Conservation (phyloP, 352 stramenopile genomes). For the Phytopythium delawarense region DNA sequence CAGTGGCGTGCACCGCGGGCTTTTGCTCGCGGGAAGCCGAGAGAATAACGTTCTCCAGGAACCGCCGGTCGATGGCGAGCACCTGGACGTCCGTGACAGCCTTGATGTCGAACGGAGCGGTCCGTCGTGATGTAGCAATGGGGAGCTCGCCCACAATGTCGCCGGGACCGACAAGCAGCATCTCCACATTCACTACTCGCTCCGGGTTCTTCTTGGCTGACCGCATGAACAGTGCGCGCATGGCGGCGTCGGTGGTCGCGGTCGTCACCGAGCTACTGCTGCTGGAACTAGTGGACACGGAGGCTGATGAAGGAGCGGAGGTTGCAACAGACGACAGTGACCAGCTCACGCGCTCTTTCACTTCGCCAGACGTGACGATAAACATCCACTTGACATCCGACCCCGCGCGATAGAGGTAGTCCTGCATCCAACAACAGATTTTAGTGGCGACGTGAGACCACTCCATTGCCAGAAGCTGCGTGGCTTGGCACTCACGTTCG, state of each 20-base stretch:
- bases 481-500: slow-evolving; percentile 31
- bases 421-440: slow-evolving; percentile 15
- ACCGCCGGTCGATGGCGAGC: slow-evolving; percentile 53
- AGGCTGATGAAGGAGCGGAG: background rate
- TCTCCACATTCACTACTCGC: slow-evolving; percentile 69
- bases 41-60: slow-evolving; percentile 59
- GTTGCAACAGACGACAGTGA: slow-evolving; percentile 13
- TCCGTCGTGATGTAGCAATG: slow-evolving; percentile 48
- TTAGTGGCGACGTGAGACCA: background rate
- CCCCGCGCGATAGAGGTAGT: slow-evolving; percentile 65
- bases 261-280: background rate
- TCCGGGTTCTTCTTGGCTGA: slow-evolving; percentile 39
- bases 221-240: slow-evolving; percentile 23
- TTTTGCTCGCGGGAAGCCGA: slow-evolving; percentile 38
- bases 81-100: slow-evolving; percentile 59
- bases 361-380: slow-evolving; percentile 62
- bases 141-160: slow-evolving; percentile 61
- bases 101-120: slow-evolving; percentile 60
- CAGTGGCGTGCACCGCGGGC: slow-evolving; percentile 30
- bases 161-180: slow-evolving; percentile 49
- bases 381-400: slow-evolving; percentile 71
- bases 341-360: slow-evolving; percentile 66
- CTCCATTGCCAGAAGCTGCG: background rate
- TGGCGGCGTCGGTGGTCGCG: slow-evolving; percentile 15
- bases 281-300: background rate